phyloP scores from a whole-genome alignment of 2,329 filamentous ascomycete species.

The Dactylonectria estremocensis region DNA sequence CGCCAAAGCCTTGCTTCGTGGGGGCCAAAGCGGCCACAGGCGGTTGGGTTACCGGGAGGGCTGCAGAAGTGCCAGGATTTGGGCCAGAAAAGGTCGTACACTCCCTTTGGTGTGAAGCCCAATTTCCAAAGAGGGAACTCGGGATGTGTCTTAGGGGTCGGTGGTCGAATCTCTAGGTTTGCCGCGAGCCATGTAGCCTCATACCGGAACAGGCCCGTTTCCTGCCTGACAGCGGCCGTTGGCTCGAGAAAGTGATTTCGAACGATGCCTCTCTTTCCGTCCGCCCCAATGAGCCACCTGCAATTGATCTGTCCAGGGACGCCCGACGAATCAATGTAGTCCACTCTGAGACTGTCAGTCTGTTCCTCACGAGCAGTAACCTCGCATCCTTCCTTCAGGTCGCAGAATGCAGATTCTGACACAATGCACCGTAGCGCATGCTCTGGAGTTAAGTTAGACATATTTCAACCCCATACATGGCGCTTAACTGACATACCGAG shows the following conservation, averaged over 20 bases:
- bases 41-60: too few species aligned
- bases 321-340: too few species aligned
- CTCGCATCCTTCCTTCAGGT: conserved; percentile 12
- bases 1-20: not conserved
- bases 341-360: too few species aligned
- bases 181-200: conserved; percentile 10
- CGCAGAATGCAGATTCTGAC: too few species aligned
- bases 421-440: too few species aligned
- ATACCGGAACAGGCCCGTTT: not conserved
- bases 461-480: too few species aligned
- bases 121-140: conserved; percentile 10
- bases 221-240: not conserved
- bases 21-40: not conserved
- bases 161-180: not conserved
- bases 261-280: conserved; percentile 7
- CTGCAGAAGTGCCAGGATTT: not conserved
- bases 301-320: too few species aligned
- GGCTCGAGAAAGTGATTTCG: conserved; percentile 13
- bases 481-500: not conserved
- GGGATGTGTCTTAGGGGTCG: conserved; percentile 12
- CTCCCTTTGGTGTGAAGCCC: not conserved
- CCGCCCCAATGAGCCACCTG: conserved; percentile 7
- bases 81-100: conserved; percentile 10
- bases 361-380: not conserved
- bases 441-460: too few species aligned